Percentiles rank a stretch among this genome's conserved stretches.
phyloP scores from a whole-genome alignment of 176 grass and related monocot genomes.

The Carex littledalei region DNA sequence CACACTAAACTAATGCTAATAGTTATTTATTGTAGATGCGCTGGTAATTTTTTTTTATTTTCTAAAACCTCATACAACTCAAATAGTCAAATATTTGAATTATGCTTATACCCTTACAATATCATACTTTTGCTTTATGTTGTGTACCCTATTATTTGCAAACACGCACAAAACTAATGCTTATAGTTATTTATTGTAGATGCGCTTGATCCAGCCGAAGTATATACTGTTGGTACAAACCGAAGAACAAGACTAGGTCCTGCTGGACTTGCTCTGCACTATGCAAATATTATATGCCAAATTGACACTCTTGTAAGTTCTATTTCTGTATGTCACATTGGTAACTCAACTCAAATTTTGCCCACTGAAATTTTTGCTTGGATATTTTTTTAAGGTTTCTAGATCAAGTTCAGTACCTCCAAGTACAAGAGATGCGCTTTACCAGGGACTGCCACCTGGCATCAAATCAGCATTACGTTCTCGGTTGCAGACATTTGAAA shows the following conservation, averaged over 20 bases:
- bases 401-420: conserved; percentile 53
- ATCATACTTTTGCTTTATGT: conserved; percentile 15
- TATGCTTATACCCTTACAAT: background rate
- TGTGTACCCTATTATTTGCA: background rate
- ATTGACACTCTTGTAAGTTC: conserved; percentile 94
- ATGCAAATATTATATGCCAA: conserved; percentile 92
- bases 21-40: conserved; percentile 16
- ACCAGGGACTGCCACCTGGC: conserved; percentile 59
- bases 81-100: conserved; percentile 15
- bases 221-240: conserved; percentile 49
- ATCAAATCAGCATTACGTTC: conserved; percentile 54
- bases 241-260: conserved; percentile 65
- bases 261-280: conserved; percentile 90
- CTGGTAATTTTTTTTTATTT: background rate
- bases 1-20: conserved; percentile 19
- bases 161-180: background rate
- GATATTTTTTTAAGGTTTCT: conserved; percentile 40
- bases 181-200: conserved; percentile 27
- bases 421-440: conserved; percentile 62
- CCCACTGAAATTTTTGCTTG: background rate
- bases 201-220: conserved; percentile 20
- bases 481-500: conserved; percentile 32
- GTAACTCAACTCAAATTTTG: background rate
- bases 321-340: conserved; percentile 2
- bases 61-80: background rate